phyloP scores from a whole-genome alignment of 2,329 filamentous ascomycete genomes.

The Endoconidiophora laricicola region DNA sequence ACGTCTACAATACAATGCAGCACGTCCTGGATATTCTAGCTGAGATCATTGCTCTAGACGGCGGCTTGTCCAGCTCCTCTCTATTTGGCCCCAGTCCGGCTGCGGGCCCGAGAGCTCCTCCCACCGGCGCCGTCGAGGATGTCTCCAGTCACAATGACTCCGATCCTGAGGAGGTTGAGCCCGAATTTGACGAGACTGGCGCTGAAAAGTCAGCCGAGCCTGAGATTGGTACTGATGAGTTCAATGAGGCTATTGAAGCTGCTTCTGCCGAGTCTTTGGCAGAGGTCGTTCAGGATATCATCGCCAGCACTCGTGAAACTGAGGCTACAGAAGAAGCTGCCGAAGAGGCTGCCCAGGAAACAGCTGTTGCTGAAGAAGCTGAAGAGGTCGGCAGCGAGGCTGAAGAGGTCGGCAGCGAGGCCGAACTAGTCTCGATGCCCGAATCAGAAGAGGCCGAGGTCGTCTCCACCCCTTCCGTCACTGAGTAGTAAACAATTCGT shows the following conservation, averaged over 20 bases:
- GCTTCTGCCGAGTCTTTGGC: conserved; percentile 1
- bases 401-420: conserved; percentile 1
- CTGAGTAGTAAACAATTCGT: background rate
- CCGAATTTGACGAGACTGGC: background rate
- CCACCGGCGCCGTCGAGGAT: conserved; percentile 39
- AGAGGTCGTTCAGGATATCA: background rate
- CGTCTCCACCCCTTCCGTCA: background rate
- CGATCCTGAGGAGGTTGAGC: conserved; percentile 13
- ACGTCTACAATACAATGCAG: conserved; percentile 25
- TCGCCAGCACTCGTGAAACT: background rate
- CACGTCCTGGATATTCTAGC: conserved; percentile 89
- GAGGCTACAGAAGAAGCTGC: background rate
- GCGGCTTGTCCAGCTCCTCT: conserved; percentile 37
- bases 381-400: conserved; percentile 4
- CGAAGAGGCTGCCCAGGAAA: background rate
- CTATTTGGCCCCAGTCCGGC: conserved; percentile 24
- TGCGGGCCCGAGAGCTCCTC: conserved; percentile 14
- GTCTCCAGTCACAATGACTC: conserved; percentile 14
- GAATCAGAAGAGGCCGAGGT: background rate
- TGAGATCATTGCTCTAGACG: conserved; percentile 93
- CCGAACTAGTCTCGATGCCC: background rate
- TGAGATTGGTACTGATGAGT: background rate
- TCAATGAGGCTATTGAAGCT: background rate
- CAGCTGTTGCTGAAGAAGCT: background rate
- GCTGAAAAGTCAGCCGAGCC: background rate